A percentile compares a stretch with the other conserved stretches of the same genome.
Evolutionary conservation across 352 stramenopile species (phyloP).

Genomic region (Phytophthora brassicae): DNA sequence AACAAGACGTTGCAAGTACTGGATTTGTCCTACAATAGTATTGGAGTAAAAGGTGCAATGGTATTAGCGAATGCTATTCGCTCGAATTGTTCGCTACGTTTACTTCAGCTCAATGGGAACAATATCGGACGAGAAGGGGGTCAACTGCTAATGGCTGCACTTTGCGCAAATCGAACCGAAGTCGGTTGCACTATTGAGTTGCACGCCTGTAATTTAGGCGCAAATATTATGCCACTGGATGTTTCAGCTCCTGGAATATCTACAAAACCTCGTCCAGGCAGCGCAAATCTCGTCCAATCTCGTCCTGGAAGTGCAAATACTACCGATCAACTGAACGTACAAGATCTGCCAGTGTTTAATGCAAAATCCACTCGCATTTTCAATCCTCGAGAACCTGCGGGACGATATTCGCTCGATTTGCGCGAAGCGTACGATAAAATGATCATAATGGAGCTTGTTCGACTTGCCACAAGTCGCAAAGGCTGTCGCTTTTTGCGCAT

Average conservation of each 20-base stretch:
- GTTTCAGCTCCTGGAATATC: neutral
- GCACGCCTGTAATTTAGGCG: slow-evolving; percentile 59
- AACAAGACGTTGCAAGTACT: slow-evolving; percentile 68
- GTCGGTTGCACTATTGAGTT: slow-evolving; percentile 61
- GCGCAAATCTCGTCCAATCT: neutral
- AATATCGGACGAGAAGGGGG: slow-evolving; percentile 72
- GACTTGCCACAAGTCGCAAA: slow-evolving; percentile 68
- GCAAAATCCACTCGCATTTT: slow-evolving; percentile 51
- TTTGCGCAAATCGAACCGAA: slow-evolving; percentile 59
- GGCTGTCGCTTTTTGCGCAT: slow-evolving; percentile 71
- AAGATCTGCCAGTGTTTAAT: slow-evolving; percentile 47
- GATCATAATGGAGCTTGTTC: slow-evolving; percentile 75
- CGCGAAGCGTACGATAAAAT: slow-evolving; percentile 76
- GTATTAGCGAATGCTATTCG: slow-evolving; percentile 70
- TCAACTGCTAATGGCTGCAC: slow-evolving; percentile 62
- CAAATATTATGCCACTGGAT: slow-evolving; percentile 23
- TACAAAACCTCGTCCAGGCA: slow-evolving; percentile 4
- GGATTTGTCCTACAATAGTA: slow-evolving; percentile 79
- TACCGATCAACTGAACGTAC: slow-evolving; percentile 30
- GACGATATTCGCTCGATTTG: slow-evolving; percentile 69
- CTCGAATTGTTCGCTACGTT: slow-evolving; percentile 56
- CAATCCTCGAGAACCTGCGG: slow-evolving; percentile 68
- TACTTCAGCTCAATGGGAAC: slow-evolving; percentile 76
- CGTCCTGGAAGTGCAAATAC: neutral
- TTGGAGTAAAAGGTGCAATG: slow-evolving; percentile 70